phyloP scores from a whole-genome alignment of 805 yeast species.

The Saccharomycopsis amapae region DNA sequence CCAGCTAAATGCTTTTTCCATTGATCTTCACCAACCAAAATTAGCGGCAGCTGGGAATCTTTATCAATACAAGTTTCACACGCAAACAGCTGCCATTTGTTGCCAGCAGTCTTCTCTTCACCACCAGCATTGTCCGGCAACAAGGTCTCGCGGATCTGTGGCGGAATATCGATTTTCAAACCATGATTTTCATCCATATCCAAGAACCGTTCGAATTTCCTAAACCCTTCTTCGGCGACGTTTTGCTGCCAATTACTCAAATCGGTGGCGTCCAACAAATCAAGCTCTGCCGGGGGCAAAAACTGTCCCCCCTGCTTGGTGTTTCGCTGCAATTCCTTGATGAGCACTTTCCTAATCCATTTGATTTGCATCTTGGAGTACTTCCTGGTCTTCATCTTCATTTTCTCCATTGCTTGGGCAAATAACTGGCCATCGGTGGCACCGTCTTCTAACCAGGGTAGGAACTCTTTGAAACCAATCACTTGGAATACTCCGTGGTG shows the following conservation, averaged over 20 bases:
- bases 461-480: conserved; percentile 85
- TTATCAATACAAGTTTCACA: conserved; percentile 62
- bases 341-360: conserved; percentile 74
- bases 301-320: not conserved
- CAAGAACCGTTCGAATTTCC: conserved; percentile 35
- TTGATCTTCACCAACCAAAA: conserved; percentile 66
- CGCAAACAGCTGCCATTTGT: conserved; percentile 56
- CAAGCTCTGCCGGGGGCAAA: conserved; percentile 38
- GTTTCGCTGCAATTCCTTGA: conserved; percentile 42
- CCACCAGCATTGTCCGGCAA: not conserved
- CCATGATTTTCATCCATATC: conserved; percentile 14
- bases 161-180: too few species aligned
- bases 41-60: conserved; percentile 41
- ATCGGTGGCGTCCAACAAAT: conserved; percentile 72
- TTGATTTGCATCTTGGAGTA: conserved; percentile 85
- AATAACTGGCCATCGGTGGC: not conserved
- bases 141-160: not conserved
- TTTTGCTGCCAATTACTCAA: conserved; percentile 48
- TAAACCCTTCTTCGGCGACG: conserved; percentile 51
- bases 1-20: conserved; percentile 66
- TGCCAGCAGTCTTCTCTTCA: not conserved
- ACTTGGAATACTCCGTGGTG: conserved; percentile 83
- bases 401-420: conserved; percentile 44
- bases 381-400: conserved; percentile 79
- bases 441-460: conserved; percentile 49